Percentiles rank a stretch among this genome's conserved stretches.
These are phyloP conservation scores for Claviceps sp. DNA, from an alignment of 2,329 filamentous ascomycete genomes.

Conservation along the genomic window DNA sequence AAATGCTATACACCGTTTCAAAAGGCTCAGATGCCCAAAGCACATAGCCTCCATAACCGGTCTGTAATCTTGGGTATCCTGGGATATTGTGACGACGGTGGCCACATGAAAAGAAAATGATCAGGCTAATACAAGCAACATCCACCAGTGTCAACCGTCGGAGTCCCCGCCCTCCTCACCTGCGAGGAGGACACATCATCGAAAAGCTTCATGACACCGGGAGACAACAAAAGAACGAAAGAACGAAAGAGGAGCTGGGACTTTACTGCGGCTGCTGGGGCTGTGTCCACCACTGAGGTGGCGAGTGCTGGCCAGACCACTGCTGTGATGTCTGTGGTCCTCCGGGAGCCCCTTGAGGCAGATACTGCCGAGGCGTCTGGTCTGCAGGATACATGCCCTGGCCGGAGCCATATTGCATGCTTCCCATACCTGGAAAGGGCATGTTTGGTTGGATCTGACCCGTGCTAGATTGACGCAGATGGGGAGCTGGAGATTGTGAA, in stretches of 20 bases:
- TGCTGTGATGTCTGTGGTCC: constrained; percentile 37
- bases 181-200: background rate
- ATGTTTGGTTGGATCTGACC: constrained; percentile 45
- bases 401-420: constrained; percentile 42
- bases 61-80: constrained; percentile 24
- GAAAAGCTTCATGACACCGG: background rate
- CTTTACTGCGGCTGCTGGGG: constrained; percentile 32
- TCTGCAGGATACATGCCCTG: constrained; percentile 49
- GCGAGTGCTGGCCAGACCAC: constrained; percentile 49
- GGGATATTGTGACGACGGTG: constrained; percentile 16
- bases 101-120: constrained; percentile 12
- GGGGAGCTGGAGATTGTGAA: constrained; percentile 44
- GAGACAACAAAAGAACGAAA: too few relatives aligned
- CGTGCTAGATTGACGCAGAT: constrained; percentile 43
- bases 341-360: constrained; percentile 47
- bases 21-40: constrained; percentile 17
- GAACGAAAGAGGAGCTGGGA: background rate
- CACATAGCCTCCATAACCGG: constrained; percentile 22
- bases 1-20: constrained; percentile 21
- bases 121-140: constrained; percentile 5
- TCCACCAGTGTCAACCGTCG: background rate
- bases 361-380: constrained; percentile 51
- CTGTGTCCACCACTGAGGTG: constrained; percentile 43
- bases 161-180: background rate
- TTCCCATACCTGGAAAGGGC: constrained; percentile 51